Percentiles rank a stretch among this genome's conserved stretches.
phyloP scores from a whole-genome alignment of 2,329 filamentous ascomycete genomes.

The Cytospora schulzeri region DNA sequence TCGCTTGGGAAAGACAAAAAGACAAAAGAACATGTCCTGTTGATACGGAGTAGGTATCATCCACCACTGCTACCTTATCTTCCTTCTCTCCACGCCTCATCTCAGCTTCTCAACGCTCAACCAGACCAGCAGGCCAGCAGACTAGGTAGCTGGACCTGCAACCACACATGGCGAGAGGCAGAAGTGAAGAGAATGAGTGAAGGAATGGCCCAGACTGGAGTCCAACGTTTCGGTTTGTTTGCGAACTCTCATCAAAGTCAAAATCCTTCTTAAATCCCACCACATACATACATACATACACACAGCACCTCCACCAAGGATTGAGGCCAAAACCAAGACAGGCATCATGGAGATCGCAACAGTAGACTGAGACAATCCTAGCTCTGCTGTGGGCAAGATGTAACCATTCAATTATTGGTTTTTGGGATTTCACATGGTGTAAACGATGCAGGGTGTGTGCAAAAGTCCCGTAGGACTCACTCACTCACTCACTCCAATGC shows the following conservation, averaged over 20 bases:
- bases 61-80: slow-evolving; percentile 18
- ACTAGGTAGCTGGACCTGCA: background rate
- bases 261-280: background rate
- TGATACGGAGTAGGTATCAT: background rate
- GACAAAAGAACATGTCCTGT: too few species aligned
- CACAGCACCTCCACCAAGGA: too few species aligned
- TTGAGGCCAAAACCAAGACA: too few species aligned
- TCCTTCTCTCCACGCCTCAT: slow-evolving; percentile 21
- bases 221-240: background rate
- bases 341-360: too few species aligned
- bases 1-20: background rate
- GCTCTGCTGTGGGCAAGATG: background rate
- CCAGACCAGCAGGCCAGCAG: too few species aligned
- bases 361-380: background rate
- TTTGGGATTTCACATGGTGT: background rate
- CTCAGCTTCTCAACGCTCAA: background rate
- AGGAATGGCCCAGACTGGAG: background rate
- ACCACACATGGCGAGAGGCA: slow-evolving; percentile 15
- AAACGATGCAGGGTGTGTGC: too few species aligned
- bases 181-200: background rate
- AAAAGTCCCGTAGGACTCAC: background rate
- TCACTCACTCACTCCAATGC: background rate
- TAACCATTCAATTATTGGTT: background rate
- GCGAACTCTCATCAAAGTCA: background rate
- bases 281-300: too few species aligned